Conservation (phyloP, 1,284 basidiomycete genomes). For the Cronartium quercuum region DNA sequence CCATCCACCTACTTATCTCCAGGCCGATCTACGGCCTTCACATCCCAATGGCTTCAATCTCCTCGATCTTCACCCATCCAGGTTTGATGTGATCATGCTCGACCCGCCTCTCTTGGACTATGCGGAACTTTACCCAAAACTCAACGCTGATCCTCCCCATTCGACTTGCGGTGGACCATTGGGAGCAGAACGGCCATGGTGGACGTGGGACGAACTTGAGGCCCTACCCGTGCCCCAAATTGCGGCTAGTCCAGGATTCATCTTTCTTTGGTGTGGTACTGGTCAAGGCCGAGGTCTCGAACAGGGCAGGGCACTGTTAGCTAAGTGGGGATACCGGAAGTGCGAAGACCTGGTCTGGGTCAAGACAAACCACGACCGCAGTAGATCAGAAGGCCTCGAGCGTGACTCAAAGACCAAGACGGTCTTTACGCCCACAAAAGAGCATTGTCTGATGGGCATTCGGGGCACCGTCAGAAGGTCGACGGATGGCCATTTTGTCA, state of each 20-base stretch:
- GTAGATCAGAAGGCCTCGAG: constrained; percentile 18
- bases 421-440: constrained; percentile 77
- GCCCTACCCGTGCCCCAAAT: constrained; percentile 74
- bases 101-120: constrained; percentile 67
- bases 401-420: constrained; percentile 36
- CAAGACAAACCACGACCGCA: constrained; percentile 38
- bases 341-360: constrained; percentile 82
- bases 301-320: constrained; percentile 78
- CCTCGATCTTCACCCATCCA: constrained; percentile 57
- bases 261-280: constrained; percentile 94
- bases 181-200: constrained; percentile 47
- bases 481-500: constrained; percentile 89
- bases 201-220: constrained; percentile 75
- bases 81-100: constrained; percentile 89
- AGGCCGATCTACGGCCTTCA: constrained; percentile 44
- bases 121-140: constrained; percentile 55
- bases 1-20: constrained; percentile 57
- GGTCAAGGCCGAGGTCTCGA: constrained; percentile 86
- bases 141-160: constrained; percentile 10
- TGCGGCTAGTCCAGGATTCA: constrained; percentile 82
- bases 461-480: constrained; percentile 89
- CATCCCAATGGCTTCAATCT: constrained; percentile 50
- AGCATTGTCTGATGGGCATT: constrained; percentile 98
- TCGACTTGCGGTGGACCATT: constrained; percentile 1
- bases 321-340: constrained; percentile 88